phyloP scores from a whole-genome alignment of 2,329 filamentous ascomycete genomes.

The Leptographium lundbergii region DNA sequence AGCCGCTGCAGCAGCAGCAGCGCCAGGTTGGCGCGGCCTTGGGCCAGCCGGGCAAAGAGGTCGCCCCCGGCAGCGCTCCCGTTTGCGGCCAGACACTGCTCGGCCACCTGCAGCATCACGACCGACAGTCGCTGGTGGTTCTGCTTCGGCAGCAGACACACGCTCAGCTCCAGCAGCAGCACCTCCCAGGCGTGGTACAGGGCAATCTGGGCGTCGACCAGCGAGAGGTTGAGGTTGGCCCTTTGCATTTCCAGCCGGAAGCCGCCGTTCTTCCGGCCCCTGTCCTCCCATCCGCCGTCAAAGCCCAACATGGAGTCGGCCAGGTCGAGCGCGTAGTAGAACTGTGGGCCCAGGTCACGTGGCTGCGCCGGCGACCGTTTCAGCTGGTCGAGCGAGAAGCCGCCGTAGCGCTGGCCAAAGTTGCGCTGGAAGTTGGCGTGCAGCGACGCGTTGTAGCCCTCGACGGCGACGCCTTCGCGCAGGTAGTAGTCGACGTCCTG shows the following conservation, averaged over 20 bases:
- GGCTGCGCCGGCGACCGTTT: slow-evolving; percentile 54
- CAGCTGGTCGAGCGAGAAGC: slow-evolving; percentile 63
- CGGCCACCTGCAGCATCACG: slow-evolving; percentile 56
- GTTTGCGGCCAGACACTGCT: slow-evolving; percentile 70
- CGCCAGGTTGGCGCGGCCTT: slow-evolving; percentile 66
- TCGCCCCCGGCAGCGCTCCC: slow-evolving; percentile 49
- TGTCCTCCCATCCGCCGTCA: slow-evolving; percentile 66
- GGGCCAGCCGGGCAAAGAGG: slow-evolving; percentile 68
- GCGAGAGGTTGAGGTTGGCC: slow-evolving; percentile 81
- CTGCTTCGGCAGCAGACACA: slow-evolving; percentile 35
- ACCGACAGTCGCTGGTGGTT: slow-evolving; percentile 30
- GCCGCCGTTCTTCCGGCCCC: slow-evolving; percentile 26
- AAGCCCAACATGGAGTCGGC: slow-evolving; percentile 65
- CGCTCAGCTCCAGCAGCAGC: slow-evolving; percentile 71
- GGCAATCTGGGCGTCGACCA: slow-evolving; percentile 82
- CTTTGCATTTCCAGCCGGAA: slow-evolving; percentile 73
- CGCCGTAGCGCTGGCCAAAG: slow-evolving; percentile 64
- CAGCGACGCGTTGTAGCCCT: slow-evolving; percentile 74
- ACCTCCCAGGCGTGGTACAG: slow-evolving; percentile 86
- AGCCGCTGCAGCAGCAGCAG: slow-evolving; percentile 74
- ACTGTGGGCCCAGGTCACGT: slow-evolving; percentile 57
- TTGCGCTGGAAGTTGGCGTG: slow-evolving; percentile 80
- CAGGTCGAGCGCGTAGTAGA: slow-evolving; percentile 72
- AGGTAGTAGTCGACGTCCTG: slow-evolving; percentile 69
- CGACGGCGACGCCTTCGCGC: slow-evolving; percentile 64